Evolutionary conservation across 176 grass and related monocot genomes (phyloP).

Genomic region (Ampelocalamus luodianensis): DNA sequence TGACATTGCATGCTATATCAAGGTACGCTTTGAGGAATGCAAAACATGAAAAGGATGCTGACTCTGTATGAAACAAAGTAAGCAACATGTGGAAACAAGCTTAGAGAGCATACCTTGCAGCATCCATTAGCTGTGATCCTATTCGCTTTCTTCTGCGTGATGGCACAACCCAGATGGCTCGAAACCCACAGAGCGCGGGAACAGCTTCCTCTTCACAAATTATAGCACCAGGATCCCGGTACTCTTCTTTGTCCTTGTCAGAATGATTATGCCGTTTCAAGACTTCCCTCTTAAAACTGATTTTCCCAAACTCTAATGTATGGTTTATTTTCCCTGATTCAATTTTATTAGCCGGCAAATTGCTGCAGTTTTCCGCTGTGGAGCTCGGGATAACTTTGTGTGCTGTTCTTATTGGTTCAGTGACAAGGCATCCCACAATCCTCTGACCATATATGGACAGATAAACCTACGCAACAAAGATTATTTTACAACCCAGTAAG

Average conservation of each 20-base stretch:
- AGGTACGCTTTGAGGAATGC: background rate
- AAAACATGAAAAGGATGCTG: background rate
- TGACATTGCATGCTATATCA: background rate
- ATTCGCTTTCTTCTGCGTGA: slow-evolving; percentile 68
- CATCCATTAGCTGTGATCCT: slow-evolving; percentile 74
- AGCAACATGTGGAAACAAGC: background rate
- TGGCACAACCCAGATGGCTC: slow-evolving; percentile 86
- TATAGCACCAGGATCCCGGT: slow-evolving; percentile 63
- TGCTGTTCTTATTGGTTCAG: slow-evolving; percentile 79
- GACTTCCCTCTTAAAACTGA: slow-evolving; percentile 82
- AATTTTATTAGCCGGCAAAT: slow-evolving; percentile 24
- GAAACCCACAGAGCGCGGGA: slow-evolving; percentile 72
- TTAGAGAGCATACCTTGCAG: slow-evolving; percentile 56
- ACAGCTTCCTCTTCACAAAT: slow-evolving; percentile 68
- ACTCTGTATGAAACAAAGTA: background rate
- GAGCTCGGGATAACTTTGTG: slow-evolving; percentile 70
- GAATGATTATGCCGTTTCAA: slow-evolving; percentile 44
- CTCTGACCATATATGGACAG: slow-evolving; percentile 79
- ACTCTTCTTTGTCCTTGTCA: slow-evolving; percentile 39
- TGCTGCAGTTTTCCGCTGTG: background rate
- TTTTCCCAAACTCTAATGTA: slow-evolving; percentile 73
- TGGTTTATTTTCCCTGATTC: slow-evolving; percentile 33
- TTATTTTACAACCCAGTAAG: background rate
- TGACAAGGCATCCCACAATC: slow-evolving; percentile 80
- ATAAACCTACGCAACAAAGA: slow-evolving; percentile 66